Conservation (phyloP, 169 alveolate genomes). For the Plasmodium inui region DNA sequence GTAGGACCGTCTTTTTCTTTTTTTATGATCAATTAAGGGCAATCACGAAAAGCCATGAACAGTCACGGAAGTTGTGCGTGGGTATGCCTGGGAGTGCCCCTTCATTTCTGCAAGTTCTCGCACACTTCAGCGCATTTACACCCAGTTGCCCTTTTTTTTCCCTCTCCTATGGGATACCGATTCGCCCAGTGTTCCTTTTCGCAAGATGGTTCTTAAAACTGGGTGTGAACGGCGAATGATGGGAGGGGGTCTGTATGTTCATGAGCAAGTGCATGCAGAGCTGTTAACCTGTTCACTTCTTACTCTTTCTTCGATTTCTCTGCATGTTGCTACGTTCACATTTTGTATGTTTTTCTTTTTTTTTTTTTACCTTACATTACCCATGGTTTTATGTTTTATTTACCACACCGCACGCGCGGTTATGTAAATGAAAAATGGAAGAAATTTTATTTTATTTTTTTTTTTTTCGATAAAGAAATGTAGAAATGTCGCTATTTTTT, state of each 20-base stretch:
- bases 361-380: not conserved
- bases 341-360: not conserved
- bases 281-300: not conserved
- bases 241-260: not conserved
- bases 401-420: not conserved
- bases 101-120: not conserved
- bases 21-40: not conserved
- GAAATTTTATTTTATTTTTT: not conserved
- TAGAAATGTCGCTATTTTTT: conserved; percentile 4
- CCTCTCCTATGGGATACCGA: not conserved
- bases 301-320: not conserved
- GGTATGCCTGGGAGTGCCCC: not conserved
- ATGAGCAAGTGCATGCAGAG: not conserved
- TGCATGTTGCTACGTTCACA: not conserved
- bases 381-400: not conserved
- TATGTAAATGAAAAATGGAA: not conserved
- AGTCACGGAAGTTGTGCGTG: not conserved
- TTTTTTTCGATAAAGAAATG: not conserved
- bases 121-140: not conserved
- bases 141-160: not conserved
- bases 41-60: not conserved
- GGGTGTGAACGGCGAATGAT: not conserved
- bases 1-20: not conserved
- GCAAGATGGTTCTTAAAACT: not conserved
- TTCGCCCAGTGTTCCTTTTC: not conserved